Conservation (phyloP, 192 early-diverging fungal genomes). For the Dispira parvispora region DNA sequence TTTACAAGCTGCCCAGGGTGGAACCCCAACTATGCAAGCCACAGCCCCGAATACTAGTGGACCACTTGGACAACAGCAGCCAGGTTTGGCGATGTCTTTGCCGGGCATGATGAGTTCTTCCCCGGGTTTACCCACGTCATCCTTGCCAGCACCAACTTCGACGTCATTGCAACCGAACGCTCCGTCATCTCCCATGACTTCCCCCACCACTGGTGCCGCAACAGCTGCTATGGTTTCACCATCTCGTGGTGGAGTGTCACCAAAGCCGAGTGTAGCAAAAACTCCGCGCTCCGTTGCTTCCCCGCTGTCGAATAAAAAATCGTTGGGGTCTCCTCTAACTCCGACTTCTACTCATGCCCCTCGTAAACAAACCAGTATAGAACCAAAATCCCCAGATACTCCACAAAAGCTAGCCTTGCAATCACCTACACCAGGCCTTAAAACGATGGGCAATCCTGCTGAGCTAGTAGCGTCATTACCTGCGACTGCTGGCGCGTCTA, state of each 20-base stretch:
- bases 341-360: neutral
- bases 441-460: neutral
- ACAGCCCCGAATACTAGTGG: neutral
- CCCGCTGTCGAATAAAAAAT: neutral
- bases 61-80: neutral
- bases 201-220: neutral
- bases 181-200: neutral
- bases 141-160: neutral
- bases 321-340: neutral
- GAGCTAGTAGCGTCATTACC: neutral
- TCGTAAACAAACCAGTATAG: no score
- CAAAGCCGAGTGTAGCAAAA: neutral
- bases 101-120: neutral
- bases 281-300: neutral
- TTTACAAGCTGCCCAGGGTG: neutral
- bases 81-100: neutral
- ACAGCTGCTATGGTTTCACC: neutral
- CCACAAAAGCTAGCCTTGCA: no score
- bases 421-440: no score
- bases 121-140: neutral
- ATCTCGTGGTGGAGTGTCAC: no score
- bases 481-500: neutral
- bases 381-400: no score
- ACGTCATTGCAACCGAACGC: neutral
- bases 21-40: neutral